Evolutionary conservation across 2,329 filamentous ascomycete genomes (phyloP).

Genomic region (Hypoxylon sp.): DNA sequence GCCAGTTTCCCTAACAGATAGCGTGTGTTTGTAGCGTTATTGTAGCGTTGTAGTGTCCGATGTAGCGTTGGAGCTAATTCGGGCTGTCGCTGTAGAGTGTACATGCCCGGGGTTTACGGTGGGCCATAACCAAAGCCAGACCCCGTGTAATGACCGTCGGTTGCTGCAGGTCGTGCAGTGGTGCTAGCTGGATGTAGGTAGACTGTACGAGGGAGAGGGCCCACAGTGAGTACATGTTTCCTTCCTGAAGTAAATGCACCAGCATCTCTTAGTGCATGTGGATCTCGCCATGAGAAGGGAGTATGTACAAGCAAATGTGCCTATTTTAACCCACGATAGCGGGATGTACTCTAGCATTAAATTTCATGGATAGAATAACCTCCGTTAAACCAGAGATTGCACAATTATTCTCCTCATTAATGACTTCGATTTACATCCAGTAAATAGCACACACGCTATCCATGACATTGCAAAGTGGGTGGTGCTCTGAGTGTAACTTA

Average conservation of each 20-base stretch:
- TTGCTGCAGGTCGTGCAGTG: slow-evolving; percentile 31
- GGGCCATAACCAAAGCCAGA: slow-evolving; percentile 24
- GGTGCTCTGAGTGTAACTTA: slow-evolving; percentile 1
- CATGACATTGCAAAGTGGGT: neutral
- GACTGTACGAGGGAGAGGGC: slow-evolving; percentile 13
- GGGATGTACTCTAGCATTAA: slow-evolving; percentile 1
- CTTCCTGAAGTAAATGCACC: neutral
- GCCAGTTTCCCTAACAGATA: slow-evolving; percentile 15
- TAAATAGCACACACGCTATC: neutral
- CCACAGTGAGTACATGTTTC: slow-evolving; percentile 25
- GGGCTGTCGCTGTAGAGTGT: neutral
- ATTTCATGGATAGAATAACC: neutral
- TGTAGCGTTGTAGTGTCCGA: slow-evolving; percentile 18
- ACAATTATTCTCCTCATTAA: too few species aligned
- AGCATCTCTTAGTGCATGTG: slow-evolving; percentile 8
- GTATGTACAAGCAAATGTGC: neutral
- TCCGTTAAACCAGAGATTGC: neutral
- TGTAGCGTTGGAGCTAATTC: slow-evolving; percentile 30
- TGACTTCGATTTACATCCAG: neutral
- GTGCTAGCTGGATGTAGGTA: slow-evolving; percentile 30
- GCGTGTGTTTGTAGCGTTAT: slow-evolving; percentile 18
- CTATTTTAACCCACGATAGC: slow-evolving; percentile 16
- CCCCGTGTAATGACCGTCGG: slow-evolving; percentile 27
- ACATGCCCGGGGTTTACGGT: slow-evolving; percentile 9
- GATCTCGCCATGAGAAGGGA: slow-evolving; percentile 10